These are phyloP conservation scores for Aspergillus puulaauensis DNA, from an alignment of 2,329 filamentous ascomycete species.

Conservation along the genomic window DNA sequence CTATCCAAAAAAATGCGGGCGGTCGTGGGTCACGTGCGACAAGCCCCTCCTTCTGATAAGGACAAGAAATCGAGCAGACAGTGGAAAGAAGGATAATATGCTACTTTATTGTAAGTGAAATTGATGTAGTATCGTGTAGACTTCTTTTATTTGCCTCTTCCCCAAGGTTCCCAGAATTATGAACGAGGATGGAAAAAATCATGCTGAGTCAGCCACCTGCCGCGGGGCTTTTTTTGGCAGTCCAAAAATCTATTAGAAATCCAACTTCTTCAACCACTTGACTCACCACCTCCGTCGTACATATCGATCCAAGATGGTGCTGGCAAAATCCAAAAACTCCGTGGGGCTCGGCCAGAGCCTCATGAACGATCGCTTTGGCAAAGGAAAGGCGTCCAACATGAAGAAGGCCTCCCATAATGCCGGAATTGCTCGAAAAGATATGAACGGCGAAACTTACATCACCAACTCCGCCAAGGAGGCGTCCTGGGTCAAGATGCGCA, in stretches of 20 bases:
- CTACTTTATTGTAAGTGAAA: not conserved
- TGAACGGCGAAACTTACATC: slow-evolving; percentile 84
- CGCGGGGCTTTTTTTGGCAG: slow-evolving; percentile 21
- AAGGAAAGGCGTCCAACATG: slow-evolving; percentile 80
- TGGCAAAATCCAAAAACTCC: slow-evolving; percentile 91
- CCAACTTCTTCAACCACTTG: slow-evolving; percentile 11
- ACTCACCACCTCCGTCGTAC: not conserved
- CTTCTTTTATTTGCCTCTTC: not conserved
- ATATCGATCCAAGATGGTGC: slow-evolving; percentile 57
- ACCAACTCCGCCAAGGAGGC: slow-evolving; percentile 89
- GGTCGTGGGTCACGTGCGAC: slow-evolving; percentile 12
- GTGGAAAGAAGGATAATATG: not conserved
- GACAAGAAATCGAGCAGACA: not conserved
- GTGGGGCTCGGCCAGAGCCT: slow-evolving; percentile 95
- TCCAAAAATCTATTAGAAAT: slow-evolving; percentile 18
- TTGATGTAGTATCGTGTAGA: not conserved
- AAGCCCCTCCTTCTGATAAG: slow-evolving; percentile 5
- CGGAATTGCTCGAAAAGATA: slow-evolving; percentile 69
- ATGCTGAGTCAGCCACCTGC: slow-evolving; percentile 29
- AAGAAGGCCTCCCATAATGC: slow-evolving; percentile 65
- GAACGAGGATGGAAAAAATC: not conserved
- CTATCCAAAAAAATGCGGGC: slow-evolving; percentile 12
- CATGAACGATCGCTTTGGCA: slow-evolving; percentile 98
- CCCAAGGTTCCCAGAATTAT: not conserved
- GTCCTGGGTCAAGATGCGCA: slow-evolving; percentile 98